These are phyloP conservation scores for Boletus speciosus DNA, from an alignment of 768 basidiomycete species.

Conservation along the genomic window DNA sequence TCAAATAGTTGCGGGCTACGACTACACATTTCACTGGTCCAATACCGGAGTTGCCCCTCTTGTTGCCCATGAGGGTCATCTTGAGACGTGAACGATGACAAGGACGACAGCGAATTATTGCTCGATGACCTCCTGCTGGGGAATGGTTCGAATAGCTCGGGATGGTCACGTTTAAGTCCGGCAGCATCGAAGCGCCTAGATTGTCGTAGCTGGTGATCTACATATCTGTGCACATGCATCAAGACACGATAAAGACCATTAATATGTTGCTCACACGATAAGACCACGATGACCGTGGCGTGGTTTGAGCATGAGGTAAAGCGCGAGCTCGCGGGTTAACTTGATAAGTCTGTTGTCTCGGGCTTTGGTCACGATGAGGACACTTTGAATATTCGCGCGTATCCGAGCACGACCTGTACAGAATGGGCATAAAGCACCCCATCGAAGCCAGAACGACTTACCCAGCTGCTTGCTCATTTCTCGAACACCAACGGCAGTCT, in stretches of 20 bases:
- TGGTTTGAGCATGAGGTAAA: conserved; percentile 93
- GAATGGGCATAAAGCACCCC: conserved; percentile 8
- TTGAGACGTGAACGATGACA: conserved; percentile 41
- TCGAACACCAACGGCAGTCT: conserved; percentile 94
- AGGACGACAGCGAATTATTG: conserved; percentile 55
- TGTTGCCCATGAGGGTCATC: conserved; percentile 43
- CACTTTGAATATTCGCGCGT: conserved; percentile 84
- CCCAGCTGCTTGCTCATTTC: conserved; percentile 99
- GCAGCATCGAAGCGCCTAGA: conserved; percentile 94
- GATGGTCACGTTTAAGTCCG: conserved; percentile 81
- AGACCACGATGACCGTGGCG: conserved; percentile 68
- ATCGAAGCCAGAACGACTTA: conserved; percentile 34
- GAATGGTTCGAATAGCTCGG: conserved; percentile 81
- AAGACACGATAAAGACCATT: conserved; percentile 7
- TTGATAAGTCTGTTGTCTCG: conserved; percentile 95
- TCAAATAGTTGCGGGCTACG: conserved; percentile 90
- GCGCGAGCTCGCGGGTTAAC: conserved; percentile 87
- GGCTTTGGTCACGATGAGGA: conserved; percentile 96
- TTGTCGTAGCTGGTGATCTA: conserved; percentile 83
- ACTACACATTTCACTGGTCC: conserved; percentile 96
- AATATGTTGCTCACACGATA: conserved; percentile 62
- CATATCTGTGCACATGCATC: conserved; percentile 58
- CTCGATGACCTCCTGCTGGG: conserved; percentile 73
- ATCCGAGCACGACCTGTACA: conserved; percentile 86
- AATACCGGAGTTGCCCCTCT: conserved; percentile 93